Conservation (phyloP, 116 monocot genomes). For the Trichopus zeylanicus region DNA sequence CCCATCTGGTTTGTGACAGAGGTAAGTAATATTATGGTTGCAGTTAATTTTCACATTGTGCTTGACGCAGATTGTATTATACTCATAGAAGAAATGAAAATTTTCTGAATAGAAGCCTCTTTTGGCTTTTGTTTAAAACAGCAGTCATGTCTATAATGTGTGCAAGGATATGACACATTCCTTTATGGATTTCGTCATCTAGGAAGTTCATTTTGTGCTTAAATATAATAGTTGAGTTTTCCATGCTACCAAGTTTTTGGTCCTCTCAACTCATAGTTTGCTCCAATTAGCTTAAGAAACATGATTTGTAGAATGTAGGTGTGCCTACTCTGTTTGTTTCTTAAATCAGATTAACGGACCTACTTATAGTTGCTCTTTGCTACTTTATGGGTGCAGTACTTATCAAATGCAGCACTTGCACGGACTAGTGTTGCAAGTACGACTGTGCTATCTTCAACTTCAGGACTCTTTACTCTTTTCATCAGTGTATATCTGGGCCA, state of each 20-base stretch:
- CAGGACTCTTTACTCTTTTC: conserved; percentile 90
- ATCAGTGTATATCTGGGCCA: conserved; percentile 74
- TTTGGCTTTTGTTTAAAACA: not conserved
- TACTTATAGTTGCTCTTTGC: conserved; percentile 1
- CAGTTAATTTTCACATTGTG: not conserved
- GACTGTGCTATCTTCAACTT: conserved; percentile 91
- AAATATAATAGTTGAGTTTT: no score
- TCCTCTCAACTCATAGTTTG: no score
- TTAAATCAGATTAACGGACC: not conserved
- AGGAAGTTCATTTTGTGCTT: no score
- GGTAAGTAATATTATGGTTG: conserved; percentile 31
- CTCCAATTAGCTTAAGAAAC: no score
- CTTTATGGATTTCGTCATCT: no score
- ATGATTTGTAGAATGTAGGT: no score
- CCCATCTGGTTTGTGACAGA: conserved; percentile 96
- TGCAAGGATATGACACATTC: no score
- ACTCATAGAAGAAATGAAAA: not conserved
- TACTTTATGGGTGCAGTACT: conserved; percentile 55
- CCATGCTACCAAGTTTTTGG: no score
- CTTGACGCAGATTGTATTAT: not conserved
- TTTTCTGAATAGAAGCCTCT: not conserved
- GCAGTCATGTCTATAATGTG: no score
- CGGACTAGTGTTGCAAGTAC: conserved; percentile 98
- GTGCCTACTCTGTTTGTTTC: not conserved
- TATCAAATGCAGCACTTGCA: conserved; percentile 98